Evolutionary conservation across 495 filamentous ascomycete genomes (phyloP).

Genomic region (Darksidea phi): DNA sequence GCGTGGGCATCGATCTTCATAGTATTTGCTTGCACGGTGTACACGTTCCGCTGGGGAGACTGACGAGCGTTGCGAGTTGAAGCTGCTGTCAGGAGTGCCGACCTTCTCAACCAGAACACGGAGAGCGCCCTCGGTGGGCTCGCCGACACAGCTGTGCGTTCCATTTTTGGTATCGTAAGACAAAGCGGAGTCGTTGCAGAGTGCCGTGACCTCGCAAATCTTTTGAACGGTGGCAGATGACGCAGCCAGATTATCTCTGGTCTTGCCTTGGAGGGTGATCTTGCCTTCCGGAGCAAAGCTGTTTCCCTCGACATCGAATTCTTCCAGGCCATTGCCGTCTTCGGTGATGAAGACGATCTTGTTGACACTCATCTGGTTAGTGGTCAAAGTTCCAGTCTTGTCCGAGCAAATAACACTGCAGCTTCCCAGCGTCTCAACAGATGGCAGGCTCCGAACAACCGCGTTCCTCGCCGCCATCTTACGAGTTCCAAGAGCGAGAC

Average conservation of each 20-base stretch:
- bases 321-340: slow-evolving; percentile 72
- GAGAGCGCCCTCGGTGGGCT: slow-evolving; percentile 93
- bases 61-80: slow-evolving; percentile 54
- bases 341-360: slow-evolving; percentile 81
- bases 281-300: slow-evolving; percentile 85
- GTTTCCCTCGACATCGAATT: slow-evolving; percentile 88
- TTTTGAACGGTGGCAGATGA: slow-evolving; percentile 77
- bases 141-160: slow-evolving; percentile 81
- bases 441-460: slow-evolving; percentile 91
- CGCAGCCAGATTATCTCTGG: slow-evolving; percentile 64
- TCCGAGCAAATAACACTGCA: slow-evolving; percentile 99
- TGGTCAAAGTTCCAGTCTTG: slow-evolving; percentile 97
- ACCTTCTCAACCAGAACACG: slow-evolving; percentile 93
- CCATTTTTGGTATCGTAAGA: slow-evolving; percentile 72
- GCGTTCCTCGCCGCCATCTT: slow-evolving; percentile 99
- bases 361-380: slow-evolving; percentile 98
- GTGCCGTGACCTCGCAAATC: slow-evolving; percentile 80
- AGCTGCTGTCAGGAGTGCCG: slow-evolving; percentile 62
- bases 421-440: slow-evolving; percentile 96
- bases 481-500: slow-evolving; percentile 87
- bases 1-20: slow-evolving; percentile 69
- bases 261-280: slow-evolving; percentile 65
- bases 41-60: slow-evolving; percentile 59
- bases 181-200: slow-evolving; percentile 88
- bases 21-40: slow-evolving; percentile 79